Base-by-base conservation (phyloP, 176 grass and related monocot genomes). In the Eremochloa ophiuroides region DNA sequence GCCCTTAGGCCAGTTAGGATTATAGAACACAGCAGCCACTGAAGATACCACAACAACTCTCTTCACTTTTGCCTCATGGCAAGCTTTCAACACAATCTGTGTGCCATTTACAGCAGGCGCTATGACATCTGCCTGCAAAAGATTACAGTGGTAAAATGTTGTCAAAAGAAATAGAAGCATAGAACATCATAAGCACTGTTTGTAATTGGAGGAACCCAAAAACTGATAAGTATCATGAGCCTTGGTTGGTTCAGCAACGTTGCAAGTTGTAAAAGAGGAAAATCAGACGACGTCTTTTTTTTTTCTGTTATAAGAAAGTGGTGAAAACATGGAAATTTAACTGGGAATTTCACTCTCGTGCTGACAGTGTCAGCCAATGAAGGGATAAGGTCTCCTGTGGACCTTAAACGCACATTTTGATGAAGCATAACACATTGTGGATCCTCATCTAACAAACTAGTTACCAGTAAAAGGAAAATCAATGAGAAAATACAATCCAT, bases 21-120 rank as follows among this genome's bases (percentile, higher is more conserved):
- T 90, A 60, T 34, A 47, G 31, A 7, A 6, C 11, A 94, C 44
- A n/a, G 94, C 82, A 35, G 62, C 31, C 26, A 10, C 7, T 31
- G 91, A 92, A 51, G 94, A 97, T 16, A 92, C 94, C 65, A 97
- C 72, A 39, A 97, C 83, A 78, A 94, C 82, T 77, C 83, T 58
- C 79, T 77, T 97, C 65, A 94, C 87, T 79, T 94, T 90, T 37
- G 85, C 76, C 73, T 90, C 89, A 2, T 74, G 33, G 69, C 89
- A 86, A 55, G 94, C 91, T 66, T 94, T 94, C 41, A 97, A 40
- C 30, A 94, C 91, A 64, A 94, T 97, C 15, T 76, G 44, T 75
- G 94, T 97, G 25, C 94, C 94, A 43, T 71, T 83, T 44, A 97
- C 91, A 81, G 89, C 85, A 69, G 91, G 94, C 69, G 80, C 70